Evolutionary conservation across 2,329 filamentous ascomycete genomes (phyloP).

Genomic region (Hymenoscyphus linearis): DNA sequence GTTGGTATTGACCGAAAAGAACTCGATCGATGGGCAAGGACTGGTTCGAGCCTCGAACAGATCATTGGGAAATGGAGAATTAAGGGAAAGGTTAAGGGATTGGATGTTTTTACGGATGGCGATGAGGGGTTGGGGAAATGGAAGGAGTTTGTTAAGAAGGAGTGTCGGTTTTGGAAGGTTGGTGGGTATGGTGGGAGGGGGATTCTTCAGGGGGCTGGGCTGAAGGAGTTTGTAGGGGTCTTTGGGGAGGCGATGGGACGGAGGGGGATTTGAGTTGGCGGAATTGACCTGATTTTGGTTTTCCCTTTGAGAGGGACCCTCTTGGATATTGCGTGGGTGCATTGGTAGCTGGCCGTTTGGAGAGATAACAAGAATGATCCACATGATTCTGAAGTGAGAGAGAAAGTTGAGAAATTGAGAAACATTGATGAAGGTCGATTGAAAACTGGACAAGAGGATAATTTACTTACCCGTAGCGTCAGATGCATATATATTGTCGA

Average conservation of each 20-base stretch:
- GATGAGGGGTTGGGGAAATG: background rate
- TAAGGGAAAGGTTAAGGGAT: background rate
- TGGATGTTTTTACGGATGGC: background rate
- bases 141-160: background rate
- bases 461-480: too few relatives aligned
- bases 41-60: background rate
- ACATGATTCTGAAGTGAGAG: too few relatives aligned
- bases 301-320: too few relatives aligned
- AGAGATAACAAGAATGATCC: too few relatives aligned
- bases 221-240: background rate
- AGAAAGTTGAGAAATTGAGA: too few relatives aligned
- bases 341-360: too few relatives aligned
- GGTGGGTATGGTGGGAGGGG: background rate
- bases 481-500: too few relatives aligned
- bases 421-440: too few relatives aligned
- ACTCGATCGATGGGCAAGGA: background rate
- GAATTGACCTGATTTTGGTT: too few relatives aligned
- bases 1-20: background rate
- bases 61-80: background rate
- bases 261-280: background rate
- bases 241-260: background rate
- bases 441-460: too few relatives aligned
- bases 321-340: too few relatives aligned
- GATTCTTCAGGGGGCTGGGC: background rate
- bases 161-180: background rate